Evolutionary conservation across 352 stramenopile genomes (phyloP).

Genomic region (Globisporangium radiosum): DNA sequence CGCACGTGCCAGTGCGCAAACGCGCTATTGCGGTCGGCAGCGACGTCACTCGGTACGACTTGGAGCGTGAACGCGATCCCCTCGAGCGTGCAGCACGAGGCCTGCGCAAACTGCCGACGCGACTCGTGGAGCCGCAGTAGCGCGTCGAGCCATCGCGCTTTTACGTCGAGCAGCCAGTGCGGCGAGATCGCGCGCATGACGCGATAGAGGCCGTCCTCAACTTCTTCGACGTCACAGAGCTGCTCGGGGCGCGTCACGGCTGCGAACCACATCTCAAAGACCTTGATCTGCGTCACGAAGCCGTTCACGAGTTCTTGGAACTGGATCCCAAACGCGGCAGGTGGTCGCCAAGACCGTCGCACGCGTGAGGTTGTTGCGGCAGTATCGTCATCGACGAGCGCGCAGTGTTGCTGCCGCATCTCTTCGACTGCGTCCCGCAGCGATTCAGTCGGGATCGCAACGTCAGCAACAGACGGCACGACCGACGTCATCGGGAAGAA

Average conservation of each 20-base stretch:
- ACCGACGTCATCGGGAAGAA: constrained; percentile 28
- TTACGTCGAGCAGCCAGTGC: constrained; percentile 51
- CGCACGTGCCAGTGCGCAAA: constrained; percentile 23
- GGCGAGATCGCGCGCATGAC: constrained; percentile 47
- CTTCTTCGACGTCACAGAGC: constrained; percentile 38
- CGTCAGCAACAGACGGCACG: background rate
- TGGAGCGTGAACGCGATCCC: constrained; percentile 31
- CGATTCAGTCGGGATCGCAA: constrained; percentile 20
- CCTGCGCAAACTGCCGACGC: constrained; percentile 42
- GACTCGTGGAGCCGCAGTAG: constrained; percentile 43
- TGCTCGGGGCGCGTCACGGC: constrained; percentile 20
- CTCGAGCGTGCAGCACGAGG: constrained; percentile 47
- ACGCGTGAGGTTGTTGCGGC: background rate
- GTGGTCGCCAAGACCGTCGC: too few species aligned
- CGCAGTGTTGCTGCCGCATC: constrained; percentile 32
- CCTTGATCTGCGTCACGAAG: constrained; percentile 44
- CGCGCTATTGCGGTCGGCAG: background rate
- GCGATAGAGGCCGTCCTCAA: constrained; percentile 55
- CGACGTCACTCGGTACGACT: background rate
- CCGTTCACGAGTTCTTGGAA: constrained; percentile 43
- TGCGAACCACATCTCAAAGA: constrained; percentile 46
- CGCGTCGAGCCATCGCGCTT: constrained; percentile 52
- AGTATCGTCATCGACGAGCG: constrained; percentile 1
- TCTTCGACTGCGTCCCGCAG: constrained; percentile 47
- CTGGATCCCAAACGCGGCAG: constrained; percentile 33